These are phyloP conservation scores for Geranium brycei DNA, from an alignment of 345 rosid genomes.

Conservation along the genomic window DNA sequence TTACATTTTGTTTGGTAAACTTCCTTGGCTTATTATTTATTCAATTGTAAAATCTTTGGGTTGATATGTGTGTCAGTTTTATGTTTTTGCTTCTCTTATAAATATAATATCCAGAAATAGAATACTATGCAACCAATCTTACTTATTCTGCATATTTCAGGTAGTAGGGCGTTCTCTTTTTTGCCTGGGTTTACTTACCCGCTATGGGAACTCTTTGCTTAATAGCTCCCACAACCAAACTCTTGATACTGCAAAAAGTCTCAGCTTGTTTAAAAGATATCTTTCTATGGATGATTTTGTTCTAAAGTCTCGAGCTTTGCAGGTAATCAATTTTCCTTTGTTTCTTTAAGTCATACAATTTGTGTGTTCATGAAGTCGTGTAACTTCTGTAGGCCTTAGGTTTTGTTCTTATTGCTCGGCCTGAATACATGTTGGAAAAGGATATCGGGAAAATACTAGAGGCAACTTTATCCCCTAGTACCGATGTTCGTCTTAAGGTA, in stretches of 20 bases:
- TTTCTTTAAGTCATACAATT: background rate
- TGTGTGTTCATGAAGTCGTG: conserved; percentile 8
- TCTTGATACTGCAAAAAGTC: conserved; percentile 45
- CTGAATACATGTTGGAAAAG: conserved; percentile 92
- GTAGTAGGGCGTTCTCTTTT: conserved; percentile 81
- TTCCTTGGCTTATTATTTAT: no score
- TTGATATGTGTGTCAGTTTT: no score
- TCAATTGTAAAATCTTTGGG: no score
- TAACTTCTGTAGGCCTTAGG: conserved; percentile 75
- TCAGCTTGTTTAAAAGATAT: conserved; percentile 61
- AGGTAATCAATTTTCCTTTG: conserved; percentile 38
- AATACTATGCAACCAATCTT: background rate
- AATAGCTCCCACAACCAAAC: conserved; percentile 34
- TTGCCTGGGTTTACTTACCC: conserved; percentile 92
- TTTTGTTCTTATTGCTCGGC: conserved; percentile 80
- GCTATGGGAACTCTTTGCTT: conserved; percentile 76
- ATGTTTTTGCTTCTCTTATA: no score
- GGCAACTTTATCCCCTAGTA: conserved; percentile 51
- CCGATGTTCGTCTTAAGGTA: conserved; percentile 83
- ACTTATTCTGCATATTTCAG: conserved; percentile 27
- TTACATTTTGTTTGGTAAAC: no score
- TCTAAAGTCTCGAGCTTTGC: conserved; percentile 81
- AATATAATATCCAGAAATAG: no score
- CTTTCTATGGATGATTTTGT: conserved; percentile 67
- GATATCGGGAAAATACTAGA: conserved; percentile 78